Evolutionary conservation across 2,329 filamentous ascomycete genomes (phyloP).

Genomic region (Intubia oerlemansii): DNA sequence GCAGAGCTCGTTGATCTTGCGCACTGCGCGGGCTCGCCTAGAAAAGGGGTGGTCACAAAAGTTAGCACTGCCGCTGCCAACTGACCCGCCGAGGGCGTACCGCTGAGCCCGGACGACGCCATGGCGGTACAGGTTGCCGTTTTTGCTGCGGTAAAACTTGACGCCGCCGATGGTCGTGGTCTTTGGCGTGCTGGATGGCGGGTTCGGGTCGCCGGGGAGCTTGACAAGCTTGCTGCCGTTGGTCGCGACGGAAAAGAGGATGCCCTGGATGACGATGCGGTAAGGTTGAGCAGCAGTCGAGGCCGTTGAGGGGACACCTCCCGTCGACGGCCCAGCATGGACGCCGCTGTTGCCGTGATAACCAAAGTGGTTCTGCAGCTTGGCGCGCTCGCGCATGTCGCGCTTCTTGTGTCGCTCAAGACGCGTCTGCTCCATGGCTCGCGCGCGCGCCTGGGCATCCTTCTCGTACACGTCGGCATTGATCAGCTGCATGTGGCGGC

Average conservation of each 20-base stretch:
- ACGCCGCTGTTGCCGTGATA: constrained; percentile 12
- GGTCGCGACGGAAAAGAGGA: constrained; percentile 51
- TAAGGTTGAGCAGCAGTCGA: constrained; percentile 69
- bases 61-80: constrained; percentile 15
- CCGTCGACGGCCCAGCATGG: constrained; percentile 12
- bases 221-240: constrained; percentile 70
- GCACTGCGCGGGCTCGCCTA: constrained; percentile 31
- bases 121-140: constrained; percentile 65
- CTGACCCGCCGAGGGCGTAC: constrained; percentile 27
- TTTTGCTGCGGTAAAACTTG: constrained; percentile 67
- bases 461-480: constrained; percentile 65
- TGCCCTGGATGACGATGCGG: constrained; percentile 47
- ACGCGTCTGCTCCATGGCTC: constrained; percentile 50
- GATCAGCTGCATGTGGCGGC: constrained; percentile 65
- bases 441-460: constrained; percentile 43
- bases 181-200: constrained; percentile 51
- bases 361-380: constrained; percentile 26
- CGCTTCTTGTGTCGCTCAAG: constrained; percentile 31
- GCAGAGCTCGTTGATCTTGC: constrained; percentile 55
- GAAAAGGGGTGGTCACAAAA: constrained; percentile 4
- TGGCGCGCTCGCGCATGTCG: constrained; percentile 36
- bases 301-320: constrained; percentile 59
- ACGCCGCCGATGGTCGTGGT: constrained; percentile 52
- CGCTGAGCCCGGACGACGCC: constrained; percentile 54
- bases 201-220: constrained; percentile 38